These are phyloP conservation scores for Daldinia grandis DNA, from an alignment of 495 filamentous ascomycete species.

Conservation along the genomic window DNA sequence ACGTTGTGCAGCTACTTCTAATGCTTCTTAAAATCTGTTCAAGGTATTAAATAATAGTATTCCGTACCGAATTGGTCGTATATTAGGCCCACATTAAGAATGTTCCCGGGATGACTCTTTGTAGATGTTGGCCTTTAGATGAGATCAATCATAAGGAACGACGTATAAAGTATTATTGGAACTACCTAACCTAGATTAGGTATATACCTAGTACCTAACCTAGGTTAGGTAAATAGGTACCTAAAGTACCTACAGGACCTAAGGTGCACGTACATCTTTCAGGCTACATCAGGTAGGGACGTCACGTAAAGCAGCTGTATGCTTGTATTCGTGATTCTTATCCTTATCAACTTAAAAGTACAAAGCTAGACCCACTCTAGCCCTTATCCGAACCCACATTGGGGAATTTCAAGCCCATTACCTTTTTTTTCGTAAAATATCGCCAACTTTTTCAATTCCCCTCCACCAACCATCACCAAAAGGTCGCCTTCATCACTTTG, in stretches of 20 bases:
- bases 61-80: neutral
- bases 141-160: neutral
- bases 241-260: too few species aligned
- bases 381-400: constrained; percentile 41
- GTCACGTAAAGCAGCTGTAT: too few species aligned
- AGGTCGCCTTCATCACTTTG: constrained; percentile 79
- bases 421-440: constrained; percentile 12
- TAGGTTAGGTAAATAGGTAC: too few species aligned
- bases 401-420: constrained; percentile 7
- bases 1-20: neutral
- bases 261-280: too few species aligned
- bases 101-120: constrained; percentile 52
- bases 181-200: too few species aligned
- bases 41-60: neutral
- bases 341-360: neutral
- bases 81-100: constrained; percentile 8
- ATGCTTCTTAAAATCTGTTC: neutral
- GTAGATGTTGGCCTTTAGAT: neutral
- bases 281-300: too few species aligned
- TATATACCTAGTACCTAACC: constrained; percentile 2
- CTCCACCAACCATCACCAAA: constrained; percentile 13
- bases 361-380: constrained; percentile 9
- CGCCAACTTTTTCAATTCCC: constrained; percentile 25
- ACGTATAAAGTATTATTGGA: too few species aligned
- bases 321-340: neutral